phyloP scores from a whole-genome alignment of 2,329 filamentous ascomycete genomes.

The Exophiala sideris region DNA sequence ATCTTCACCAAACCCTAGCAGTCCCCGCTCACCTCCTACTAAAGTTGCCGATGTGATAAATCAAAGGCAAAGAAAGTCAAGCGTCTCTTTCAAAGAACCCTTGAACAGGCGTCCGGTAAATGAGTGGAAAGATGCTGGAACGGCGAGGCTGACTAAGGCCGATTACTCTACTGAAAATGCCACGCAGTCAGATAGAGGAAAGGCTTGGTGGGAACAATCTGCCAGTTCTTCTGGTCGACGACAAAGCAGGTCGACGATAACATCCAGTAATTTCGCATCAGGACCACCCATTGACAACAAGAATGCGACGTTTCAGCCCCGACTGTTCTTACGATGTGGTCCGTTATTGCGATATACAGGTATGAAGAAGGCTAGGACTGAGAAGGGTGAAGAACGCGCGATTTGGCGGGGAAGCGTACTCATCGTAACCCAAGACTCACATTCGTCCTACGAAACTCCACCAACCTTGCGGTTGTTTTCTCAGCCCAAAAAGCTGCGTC shows the following conservation, averaged over 20 bases:
- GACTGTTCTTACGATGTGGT: slow-evolving; percentile 82
- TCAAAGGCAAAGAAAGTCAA: slow-evolving; percentile 32
- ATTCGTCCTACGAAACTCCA: slow-evolving; percentile 74
- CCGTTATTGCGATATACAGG: slow-evolving; percentile 88
- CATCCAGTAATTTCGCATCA: slow-evolving; percentile 48
- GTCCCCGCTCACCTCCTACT: slow-evolving; percentile 21
- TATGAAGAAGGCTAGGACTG: slow-evolving; percentile 56
- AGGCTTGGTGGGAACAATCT: slow-evolving; percentile 74
- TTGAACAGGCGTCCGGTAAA: slow-evolving; percentile 44
- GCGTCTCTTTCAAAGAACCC: slow-evolving; percentile 47
- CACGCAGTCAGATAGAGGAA: slow-evolving; percentile 46
- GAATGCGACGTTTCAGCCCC: slow-evolving; percentile 64
- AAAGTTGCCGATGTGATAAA: slow-evolving; percentile 19
- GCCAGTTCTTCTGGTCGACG: slow-evolving; percentile 43
- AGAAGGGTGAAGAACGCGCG: slow-evolving; percentile 58
- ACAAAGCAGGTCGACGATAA: slow-evolving; percentile 47
- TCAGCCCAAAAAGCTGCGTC: slow-evolving; percentile 77
- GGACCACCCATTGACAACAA: slow-evolving; percentile 23
- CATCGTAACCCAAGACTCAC: slow-evolving; percentile 85
- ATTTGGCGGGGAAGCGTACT: slow-evolving; percentile 92
- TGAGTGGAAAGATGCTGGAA: slow-evolving; percentile 68
- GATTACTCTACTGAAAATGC: slow-evolving; percentile 58
- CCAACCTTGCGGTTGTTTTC: slow-evolving; percentile 81
- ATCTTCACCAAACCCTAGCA: slow-evolving; percentile 23
- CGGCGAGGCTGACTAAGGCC: slow-evolving; percentile 57